phyloP scores from a whole-genome alignment of 1,284 basidiomycete species.

The Microbotryum violaceum region DNA sequence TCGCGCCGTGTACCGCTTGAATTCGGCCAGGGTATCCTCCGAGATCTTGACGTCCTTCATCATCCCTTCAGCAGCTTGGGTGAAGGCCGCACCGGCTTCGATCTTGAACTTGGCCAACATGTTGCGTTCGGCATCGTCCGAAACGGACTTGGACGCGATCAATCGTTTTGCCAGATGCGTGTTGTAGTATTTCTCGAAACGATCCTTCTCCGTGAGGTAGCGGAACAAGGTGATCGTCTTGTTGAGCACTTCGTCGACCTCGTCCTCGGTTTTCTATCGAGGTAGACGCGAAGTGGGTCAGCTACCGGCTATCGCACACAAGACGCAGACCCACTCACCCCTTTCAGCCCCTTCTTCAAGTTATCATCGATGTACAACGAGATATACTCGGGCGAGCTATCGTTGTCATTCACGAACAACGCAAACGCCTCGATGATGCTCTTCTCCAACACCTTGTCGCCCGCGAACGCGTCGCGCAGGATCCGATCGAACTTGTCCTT shows the following conservation, averaged over 20 bases:
- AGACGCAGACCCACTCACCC: constrained; percentile 51
- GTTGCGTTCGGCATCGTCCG: constrained; percentile 93
- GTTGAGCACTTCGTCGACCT: constrained; percentile 80
- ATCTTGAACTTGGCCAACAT: constrained; percentile 98
- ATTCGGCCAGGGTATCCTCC: constrained; percentile 69
- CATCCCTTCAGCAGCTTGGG: constrained; percentile 98
- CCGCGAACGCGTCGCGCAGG: constrained; percentile 62
- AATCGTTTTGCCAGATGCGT: constrained; percentile 88
- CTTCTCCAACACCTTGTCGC: constrained; percentile 72
- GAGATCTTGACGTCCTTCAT: constrained; percentile 95
- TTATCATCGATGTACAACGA: constrained; percentile 97
- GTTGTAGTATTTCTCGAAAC: constrained; percentile 98
- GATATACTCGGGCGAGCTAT: constrained; percentile 85
- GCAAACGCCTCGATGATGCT: constrained; percentile 88
- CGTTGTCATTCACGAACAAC: constrained; percentile 82
- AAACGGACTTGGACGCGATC: constrained; percentile 75
- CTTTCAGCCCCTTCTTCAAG: constrained; percentile 88
- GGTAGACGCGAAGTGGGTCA: neutral
- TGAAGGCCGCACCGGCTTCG: constrained; percentile 94
- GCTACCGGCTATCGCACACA: neutral
- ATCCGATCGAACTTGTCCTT: constrained; percentile 84
- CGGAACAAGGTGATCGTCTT: constrained; percentile 95
- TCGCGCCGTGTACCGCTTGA: constrained; percentile 46
- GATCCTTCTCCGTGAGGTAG: constrained; percentile 89
- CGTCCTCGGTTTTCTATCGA: constrained; percentile 80